phyloP scores from a whole-genome alignment of 164 flowering plant genomes.

The Umbellularia californica region DNA sequence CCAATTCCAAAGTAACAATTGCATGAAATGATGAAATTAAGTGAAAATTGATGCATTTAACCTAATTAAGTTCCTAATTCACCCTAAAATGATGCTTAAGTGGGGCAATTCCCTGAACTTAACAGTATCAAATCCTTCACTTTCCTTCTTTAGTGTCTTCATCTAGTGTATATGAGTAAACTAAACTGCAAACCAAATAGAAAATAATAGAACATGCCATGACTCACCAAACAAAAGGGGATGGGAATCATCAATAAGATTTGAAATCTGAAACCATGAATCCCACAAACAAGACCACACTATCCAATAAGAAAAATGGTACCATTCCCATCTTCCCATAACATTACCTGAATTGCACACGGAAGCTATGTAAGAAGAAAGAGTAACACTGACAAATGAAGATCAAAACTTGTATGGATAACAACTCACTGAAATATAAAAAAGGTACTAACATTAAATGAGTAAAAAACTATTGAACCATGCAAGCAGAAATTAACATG shows the following conservation, averaged over 20 bases:
- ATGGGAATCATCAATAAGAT: not conserved
- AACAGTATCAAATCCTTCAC: too few relatives aligned
- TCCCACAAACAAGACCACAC: not conserved
- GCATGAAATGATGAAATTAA: too few relatives aligned
- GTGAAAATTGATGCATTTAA: too few relatives aligned
- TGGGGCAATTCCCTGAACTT: too few relatives aligned
- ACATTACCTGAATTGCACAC: not conserved
- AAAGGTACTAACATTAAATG: not conserved
- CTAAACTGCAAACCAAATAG: too few relatives aligned
- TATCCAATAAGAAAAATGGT: not conserved
- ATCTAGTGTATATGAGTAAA: too few relatives aligned
- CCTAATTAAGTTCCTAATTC: too few relatives aligned
- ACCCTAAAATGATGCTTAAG: too few relatives aligned
- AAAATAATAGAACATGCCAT: not conserved
- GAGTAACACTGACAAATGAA: not conserved
- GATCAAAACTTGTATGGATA: not conserved
- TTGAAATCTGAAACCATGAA: not conserved
- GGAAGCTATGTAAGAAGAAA: not conserved
- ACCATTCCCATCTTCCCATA: not conserved
- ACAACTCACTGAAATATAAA: not conserved
- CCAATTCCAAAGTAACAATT: too few relatives aligned
- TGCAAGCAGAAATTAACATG: too few relatives aligned
- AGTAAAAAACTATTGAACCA: too few relatives aligned
- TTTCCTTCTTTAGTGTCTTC: too few relatives aligned
- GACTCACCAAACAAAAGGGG: not conserved